These are phyloP conservation scores for Globisporangium iwayamae DNA, from an alignment of 352 stramenopile species.

Conservation along the genomic window DNA sequence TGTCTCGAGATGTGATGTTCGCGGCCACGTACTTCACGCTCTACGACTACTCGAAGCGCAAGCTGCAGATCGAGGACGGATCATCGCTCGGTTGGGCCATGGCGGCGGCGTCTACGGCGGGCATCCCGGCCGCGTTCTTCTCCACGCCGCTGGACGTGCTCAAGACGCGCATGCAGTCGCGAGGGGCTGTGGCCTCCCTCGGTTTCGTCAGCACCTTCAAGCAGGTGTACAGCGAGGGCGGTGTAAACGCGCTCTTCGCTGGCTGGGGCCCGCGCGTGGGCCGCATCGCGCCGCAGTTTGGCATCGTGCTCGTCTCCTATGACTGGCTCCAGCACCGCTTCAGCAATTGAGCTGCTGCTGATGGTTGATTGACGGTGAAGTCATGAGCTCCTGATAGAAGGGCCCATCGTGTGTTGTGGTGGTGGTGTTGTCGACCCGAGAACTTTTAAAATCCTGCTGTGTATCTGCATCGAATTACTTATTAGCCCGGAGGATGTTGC, in stretches of 20 bases:
- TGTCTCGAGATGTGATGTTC: slow-evolving; percentile 72
- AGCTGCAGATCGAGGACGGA: slow-evolving; percentile 58
- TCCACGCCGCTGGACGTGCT: slow-evolving; percentile 74
- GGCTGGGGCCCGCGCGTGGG: slow-evolving; percentile 69
- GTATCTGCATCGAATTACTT: slow-evolving; percentile 8
- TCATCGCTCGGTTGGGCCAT: slow-evolving; percentile 72
- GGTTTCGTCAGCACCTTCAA: slow-evolving; percentile 49
- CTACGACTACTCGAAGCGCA: slow-evolving; percentile 69
- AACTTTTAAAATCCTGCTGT: neutral
- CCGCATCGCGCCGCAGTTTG: slow-evolving; percentile 77
- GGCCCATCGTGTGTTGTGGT: neutral
- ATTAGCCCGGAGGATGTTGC: neutral
- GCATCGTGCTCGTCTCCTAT: slow-evolving; percentile 78
- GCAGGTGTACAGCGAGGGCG: slow-evolving; percentile 50
- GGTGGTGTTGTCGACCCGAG: neutral
- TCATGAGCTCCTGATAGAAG: neutral
- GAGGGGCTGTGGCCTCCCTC: slow-evolving; percentile 33
- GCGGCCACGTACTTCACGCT: slow-evolving; percentile 78
- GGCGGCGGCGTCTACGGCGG: slow-evolving; percentile 59
- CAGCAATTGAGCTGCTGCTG: slow-evolving; percentile 12
- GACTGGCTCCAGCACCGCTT: slow-evolving; percentile 77
- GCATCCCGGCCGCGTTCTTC: slow-evolving; percentile 72
- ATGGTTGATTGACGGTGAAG: neutral
- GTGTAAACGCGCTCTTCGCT: slow-evolving; percentile 50
- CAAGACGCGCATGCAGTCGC: slow-evolving; percentile 82